Conservation (phyloP, 768 basidiomycete genomes). For the Leccinum disarticulatum region DNA sequence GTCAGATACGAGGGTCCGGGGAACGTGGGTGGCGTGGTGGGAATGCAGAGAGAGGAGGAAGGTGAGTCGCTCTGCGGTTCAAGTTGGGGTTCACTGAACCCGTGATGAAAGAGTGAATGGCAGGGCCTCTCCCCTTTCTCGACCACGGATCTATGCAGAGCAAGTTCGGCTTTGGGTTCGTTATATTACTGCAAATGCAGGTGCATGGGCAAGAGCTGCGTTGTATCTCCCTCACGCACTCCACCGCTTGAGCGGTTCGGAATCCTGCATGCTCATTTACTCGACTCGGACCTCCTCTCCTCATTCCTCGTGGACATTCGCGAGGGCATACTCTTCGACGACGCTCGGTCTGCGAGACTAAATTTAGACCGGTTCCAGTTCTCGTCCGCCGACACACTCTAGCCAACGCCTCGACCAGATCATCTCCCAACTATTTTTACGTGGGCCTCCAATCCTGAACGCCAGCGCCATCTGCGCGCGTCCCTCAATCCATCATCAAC, state of each 20-base stretch:
- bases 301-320: constrained; percentile 42
- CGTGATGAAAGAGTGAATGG: too few relatives aligned
- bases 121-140: too few relatives aligned
- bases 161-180: too few relatives aligned
- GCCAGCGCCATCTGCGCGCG: constrained; percentile 25
- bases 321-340: constrained; percentile 28
- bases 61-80: too few relatives aligned
- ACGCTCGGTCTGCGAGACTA: constrained; percentile 3
- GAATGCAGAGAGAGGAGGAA: too few relatives aligned
- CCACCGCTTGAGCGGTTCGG: constrained; percentile 50
- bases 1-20: too few relatives aligned
- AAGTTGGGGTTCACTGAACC: too few relatives aligned
- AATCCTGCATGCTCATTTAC: constrained; percentile 40
- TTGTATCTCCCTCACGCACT: constrained; percentile 27
- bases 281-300: constrained; percentile 37
- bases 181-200: too few relatives aligned
- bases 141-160: too few relatives aligned
- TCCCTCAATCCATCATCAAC: constrained; percentile 36
- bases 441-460: constrained; percentile 48
- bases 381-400: constrained; percentile 29
- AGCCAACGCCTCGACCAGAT: constrained; percentile 36
- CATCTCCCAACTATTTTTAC: constrained; percentile 40
- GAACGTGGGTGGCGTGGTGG: too few relatives aligned
- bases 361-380: constrained; percentile 39
- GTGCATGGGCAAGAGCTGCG: constrained; percentile 35